phyloP scores from a whole-genome alignment of 805 yeast species.

The Torulaspora delbrueckii region DNA sequence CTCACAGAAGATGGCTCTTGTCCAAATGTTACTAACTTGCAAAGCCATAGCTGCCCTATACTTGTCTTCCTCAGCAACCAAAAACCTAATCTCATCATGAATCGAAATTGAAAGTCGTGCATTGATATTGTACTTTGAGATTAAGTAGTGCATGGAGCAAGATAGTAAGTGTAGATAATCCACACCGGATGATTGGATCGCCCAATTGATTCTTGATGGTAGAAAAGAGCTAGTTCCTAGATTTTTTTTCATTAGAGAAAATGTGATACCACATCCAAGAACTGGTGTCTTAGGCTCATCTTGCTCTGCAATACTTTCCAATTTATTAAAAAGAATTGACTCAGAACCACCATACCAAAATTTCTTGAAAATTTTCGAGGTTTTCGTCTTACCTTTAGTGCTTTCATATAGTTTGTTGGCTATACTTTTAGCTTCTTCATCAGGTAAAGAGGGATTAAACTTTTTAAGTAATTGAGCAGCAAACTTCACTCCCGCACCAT shows the following conservation, averaged over 20 bases:
- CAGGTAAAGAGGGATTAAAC: conserved; percentile 68
- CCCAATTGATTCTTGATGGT: conserved; percentile 95
- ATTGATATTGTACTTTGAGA: conserved; percentile 55
- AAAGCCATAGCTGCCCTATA: conserved; percentile 75
- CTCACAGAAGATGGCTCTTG: conserved; percentile 90
- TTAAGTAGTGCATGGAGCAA: conserved; percentile 81
- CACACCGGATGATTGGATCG: conserved; percentile 96
- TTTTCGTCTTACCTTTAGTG: conserved; percentile 67
- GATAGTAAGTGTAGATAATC: conserved; percentile 85
- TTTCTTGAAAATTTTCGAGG: conserved; percentile 32
- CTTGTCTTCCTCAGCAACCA: conserved; percentile 67
- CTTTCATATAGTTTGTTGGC: conserved; percentile 68
- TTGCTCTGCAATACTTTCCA: conserved; percentile 82
- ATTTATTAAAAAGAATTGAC: conserved; percentile 80
- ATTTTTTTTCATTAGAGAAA: conserved; percentile 65
- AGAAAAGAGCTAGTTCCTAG: conserved; percentile 62
- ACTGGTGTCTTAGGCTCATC: conserved; percentile 84
- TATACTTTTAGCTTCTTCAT: conserved; percentile 56
- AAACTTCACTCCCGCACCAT: conserved; percentile 94
- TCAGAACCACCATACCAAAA: conserved; percentile 90
- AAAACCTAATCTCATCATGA: conserved; percentile 88
- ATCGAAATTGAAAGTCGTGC: conserved; percentile 84
- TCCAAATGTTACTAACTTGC: conserved; percentile 91
- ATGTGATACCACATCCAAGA: conserved; percentile 88
- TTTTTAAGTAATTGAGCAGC: conserved; percentile 80